Percentiles rank a stretch among this genome's conserved stretches.
phyloP scores from a whole-genome alignment of 129 eudicot species.

The Helichrysum umbraculigerum region DNA sequence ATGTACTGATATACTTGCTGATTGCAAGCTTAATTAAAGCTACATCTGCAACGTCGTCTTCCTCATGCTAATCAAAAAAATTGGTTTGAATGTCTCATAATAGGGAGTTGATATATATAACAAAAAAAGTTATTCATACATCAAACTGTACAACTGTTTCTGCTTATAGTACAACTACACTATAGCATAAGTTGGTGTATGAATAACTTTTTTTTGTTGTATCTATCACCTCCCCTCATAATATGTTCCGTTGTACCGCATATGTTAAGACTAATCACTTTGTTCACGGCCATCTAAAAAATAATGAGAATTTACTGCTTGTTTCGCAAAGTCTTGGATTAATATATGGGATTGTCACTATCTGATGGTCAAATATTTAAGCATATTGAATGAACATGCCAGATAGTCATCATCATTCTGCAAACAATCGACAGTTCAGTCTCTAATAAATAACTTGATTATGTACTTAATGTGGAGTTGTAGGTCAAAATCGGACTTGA shows the following conservation, averaged over 20 bases:
- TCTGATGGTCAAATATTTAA: background rate
- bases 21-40: background rate
- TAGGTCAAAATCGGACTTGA: constrained; percentile 25
- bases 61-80: background rate
- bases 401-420: background rate
- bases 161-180: too few species aligned
- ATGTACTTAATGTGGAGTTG: constrained; percentile 30
- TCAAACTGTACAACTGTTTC: too few species aligned
- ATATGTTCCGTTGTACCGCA: background rate
- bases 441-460: constrained; percentile 26
- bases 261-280: background rate
- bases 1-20: background rate
- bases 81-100: background rate
- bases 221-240: too few species aligned
- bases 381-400: background rate
- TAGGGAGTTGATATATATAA: too few species aligned
- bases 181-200: too few species aligned
- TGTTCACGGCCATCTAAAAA: too few species aligned
- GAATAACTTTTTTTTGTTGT: too few species aligned
- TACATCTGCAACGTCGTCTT: background rate
- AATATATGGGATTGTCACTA: background rate
- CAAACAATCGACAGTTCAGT: background rate
- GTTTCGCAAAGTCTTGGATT: background rate
- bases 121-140: too few species aligned
- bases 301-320: background rate